phyloP scores from a whole-genome alignment of 306 rosid genomes.

The Cicer cuneatum region DNA sequence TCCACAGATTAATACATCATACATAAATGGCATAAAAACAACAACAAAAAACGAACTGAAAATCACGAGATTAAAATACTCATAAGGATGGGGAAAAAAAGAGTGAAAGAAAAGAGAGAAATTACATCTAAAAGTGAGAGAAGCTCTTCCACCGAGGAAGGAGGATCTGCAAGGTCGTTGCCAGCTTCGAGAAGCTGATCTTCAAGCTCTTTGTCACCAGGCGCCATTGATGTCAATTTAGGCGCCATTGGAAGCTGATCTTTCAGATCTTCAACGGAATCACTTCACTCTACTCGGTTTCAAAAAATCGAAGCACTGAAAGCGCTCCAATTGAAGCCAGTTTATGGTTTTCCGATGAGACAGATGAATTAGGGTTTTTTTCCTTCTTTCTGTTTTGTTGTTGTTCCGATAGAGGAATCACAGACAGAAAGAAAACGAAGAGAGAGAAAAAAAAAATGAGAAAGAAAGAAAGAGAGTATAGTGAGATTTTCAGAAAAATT shows the following conservation, averaged over 20 bases:
- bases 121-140: constrained; percentile 79
- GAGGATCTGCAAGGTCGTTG: constrained; percentile 70
- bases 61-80: neutral
- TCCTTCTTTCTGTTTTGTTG: neutral
- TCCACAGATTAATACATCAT: neutral
- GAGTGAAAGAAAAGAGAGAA: neutral
- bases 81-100: neutral
- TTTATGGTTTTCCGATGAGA: constrained; percentile 37
- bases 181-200: constrained; percentile 74
- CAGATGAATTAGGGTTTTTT: constrained; percentile 62
- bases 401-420: neutral
- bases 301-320: constrained; percentile 57
- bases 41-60: neutral
- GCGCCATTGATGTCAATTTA: constrained; percentile 56
- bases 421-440: neutral
- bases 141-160: constrained; percentile 72
- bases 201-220: constrained; percentile 62
- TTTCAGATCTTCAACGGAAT: constrained; percentile 59
- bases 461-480: neutral
- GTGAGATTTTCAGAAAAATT: constrained; percentile 38
- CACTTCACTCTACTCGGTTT: constrained; percentile 40
- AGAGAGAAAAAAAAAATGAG: neutral
- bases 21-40: neutral
- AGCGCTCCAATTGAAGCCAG: constrained; percentile 39
- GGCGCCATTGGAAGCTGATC: constrained; percentile 19